Conservation (phyloP, 176 grass and related monocot genomes). For the Echinochloa phyllopogon region DNA sequence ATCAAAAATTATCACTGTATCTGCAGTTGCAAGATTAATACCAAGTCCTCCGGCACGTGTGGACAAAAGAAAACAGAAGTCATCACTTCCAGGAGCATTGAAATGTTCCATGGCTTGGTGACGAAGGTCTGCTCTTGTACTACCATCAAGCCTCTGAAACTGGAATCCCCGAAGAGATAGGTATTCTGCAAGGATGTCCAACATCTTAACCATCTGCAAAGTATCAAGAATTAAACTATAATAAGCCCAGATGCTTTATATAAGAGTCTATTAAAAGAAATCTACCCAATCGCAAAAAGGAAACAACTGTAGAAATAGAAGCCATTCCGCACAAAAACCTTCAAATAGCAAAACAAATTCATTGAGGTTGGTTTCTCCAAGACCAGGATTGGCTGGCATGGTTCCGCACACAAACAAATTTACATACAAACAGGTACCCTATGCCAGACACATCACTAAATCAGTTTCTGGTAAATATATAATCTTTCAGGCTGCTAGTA, state of each 20-base stretch:
- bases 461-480: background rate
- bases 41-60: slow-evolving; percentile 98
- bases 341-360: background rate
- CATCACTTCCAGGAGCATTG: slow-evolving; percentile 97
- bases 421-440: background rate
- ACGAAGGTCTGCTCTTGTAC: slow-evolving; percentile 94
- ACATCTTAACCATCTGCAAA: slow-evolving; percentile 97
- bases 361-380: background rate
- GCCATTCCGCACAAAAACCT: background rate
- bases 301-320: background rate
- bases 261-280: background rate
- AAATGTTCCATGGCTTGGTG: slow-evolving; percentile 99
- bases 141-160: slow-evolving; percentile 99
- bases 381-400: background rate
- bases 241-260: slow-evolving; percentile 13
- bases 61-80: slow-evolving; percentile 98
- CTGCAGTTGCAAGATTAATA: slow-evolving; percentile 99
- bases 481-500: slow-evolving; percentile 1
- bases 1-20: slow-evolving; percentile 98
- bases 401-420: background rate
- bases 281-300: background rate
- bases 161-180: slow-evolving; percentile 92
- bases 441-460: background rate
- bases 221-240: slow-evolving; percentile 13
- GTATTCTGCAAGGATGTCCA: slow-evolving; percentile 99